Conservation (phyloP, 2,329 filamentous ascomycete species). For the Epichloe aotearoae region DNA sequence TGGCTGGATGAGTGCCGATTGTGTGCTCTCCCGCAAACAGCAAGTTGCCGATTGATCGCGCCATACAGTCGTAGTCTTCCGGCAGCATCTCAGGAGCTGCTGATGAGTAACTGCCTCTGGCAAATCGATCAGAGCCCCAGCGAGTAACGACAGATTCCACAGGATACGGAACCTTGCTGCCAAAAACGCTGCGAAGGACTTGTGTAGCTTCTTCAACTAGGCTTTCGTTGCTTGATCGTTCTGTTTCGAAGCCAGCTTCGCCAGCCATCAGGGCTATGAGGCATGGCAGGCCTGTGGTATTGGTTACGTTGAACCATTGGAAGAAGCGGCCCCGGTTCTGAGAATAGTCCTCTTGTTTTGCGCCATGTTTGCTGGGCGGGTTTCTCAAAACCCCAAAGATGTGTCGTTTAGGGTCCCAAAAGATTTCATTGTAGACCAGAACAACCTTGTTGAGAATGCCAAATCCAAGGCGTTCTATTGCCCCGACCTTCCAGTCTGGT, state of each 20-base stretch:
- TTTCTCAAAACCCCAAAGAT: constrained; percentile 88
- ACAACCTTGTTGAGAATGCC: constrained; percentile 93
- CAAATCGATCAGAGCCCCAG: constrained; percentile 83
- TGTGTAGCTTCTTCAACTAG: constrained; percentile 71
- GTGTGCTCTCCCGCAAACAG: constrained; percentile 97
- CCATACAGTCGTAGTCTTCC: constrained; percentile 89
- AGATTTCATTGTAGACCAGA: constrained; percentile 74
- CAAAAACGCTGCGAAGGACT: constrained; percentile 66
- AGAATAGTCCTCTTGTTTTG: constrained; percentile 68
- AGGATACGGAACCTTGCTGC: constrained; percentile 57
- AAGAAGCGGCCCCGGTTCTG: constrained; percentile 81
- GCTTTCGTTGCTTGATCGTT: constrained; percentile 59
- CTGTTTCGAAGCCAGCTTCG: constrained; percentile 80
- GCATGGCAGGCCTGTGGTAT: constrained; percentile 76
- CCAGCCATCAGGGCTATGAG: constrained; percentile 92
- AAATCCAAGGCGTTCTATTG: constrained; percentile 76
- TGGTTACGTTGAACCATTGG: constrained; percentile 92
- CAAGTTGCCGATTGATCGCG: constrained; percentile 68
- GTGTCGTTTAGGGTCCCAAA: constrained; percentile 82
- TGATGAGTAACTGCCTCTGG: constrained; percentile 91
- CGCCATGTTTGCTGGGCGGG: constrained; percentile 53
- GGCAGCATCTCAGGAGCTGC: constrained; percentile 70
- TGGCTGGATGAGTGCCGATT: constrained; percentile 88
- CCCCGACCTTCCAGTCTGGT: constrained; percentile 72
- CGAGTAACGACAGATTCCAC: constrained; percentile 80